Conservation (phyloP, 2,329 filamentous ascomycete species). For the Sarocladium kiliense region DNA sequence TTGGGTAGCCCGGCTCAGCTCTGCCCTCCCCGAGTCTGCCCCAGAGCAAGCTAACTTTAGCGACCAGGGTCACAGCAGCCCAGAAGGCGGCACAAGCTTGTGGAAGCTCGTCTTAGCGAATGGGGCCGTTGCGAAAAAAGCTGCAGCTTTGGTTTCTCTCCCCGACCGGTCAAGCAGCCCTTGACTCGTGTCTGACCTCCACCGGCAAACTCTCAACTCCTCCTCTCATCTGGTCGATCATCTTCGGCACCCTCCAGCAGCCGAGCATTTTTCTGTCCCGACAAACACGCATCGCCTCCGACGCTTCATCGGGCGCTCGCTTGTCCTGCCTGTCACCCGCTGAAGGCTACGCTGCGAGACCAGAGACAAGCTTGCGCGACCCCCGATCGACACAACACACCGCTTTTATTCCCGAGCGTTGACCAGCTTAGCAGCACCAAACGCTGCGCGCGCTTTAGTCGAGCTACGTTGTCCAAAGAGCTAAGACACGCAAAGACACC, state of each 20-base stretch:
- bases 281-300: neutral
- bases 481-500: slow-evolving; percentile 7
- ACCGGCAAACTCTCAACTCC: slow-evolving; percentile 2
- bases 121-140: neutral
- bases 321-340: neutral
- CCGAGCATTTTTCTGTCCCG: neutral
- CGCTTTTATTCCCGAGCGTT: slow-evolving; percentile 7
- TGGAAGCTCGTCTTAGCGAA: neutral
- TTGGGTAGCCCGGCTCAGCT: neutral
- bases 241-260: neutral
- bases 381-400: slow-evolving; percentile 3
- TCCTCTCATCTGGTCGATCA: neutral
- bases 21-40: slow-evolving; percentile 2
- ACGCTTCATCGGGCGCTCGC: neutral
- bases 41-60: slow-evolving; percentile 8
- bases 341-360: neutral
- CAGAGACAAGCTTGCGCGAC: neutral
- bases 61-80: neutral
- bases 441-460: neutral
- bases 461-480: slow-evolving; percentile 2
- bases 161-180: neutral
- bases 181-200: slow-evolving; percentile 5
- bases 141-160: neutral
- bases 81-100: neutral
- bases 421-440: neutral